Evolutionary conservation across 1,139 yeast species (phyloP), one percentile per base, ranked within the genome.

Genomic region (Hyphopichia burtonii): DNA sequence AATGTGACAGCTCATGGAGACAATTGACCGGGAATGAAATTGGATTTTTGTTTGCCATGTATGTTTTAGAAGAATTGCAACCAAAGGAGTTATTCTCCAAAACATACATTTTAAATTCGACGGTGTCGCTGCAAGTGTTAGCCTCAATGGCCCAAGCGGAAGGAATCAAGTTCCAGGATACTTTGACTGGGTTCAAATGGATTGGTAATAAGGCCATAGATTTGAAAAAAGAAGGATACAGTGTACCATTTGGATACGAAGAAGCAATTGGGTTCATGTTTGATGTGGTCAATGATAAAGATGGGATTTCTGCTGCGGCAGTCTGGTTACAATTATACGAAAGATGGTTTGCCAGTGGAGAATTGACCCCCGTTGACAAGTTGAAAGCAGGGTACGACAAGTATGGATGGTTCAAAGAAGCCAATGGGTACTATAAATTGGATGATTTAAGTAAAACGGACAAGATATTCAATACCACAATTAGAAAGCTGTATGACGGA

Each of bases 181-280:
- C 98, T 0, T 70, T 93, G 41, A 93, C 98, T 1, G 98, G 99
- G 1, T 93, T 93, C 69, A 93, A 93, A 64, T 93, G 99, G 99
- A 86, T 93, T 39, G 99, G 98, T 2, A 93, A 93, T 59, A 78
- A 82, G 48, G 95, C 96, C 1, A 80, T 85, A 31, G 87, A 83
- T 20, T 68, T 87, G 44, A 89, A 85, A 49, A 51, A 59, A 0
- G 62, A 77, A 34, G 96, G 96, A 0, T 81, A 59, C 53, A 52
- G 42, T 6, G 96, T 91, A 1, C 96, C 96, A 0, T 89, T 90
- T 68, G 97, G 88, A 0, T 93, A 78, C 58, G 99, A 93, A 61
- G 99, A 93, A 58, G 98, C 98, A 4, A 86, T 93, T 52, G 99
- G 99, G 3, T 93, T 82, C 66, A 89, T 93, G 97, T 88, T 90